Base-by-base conservation (phyloP, 2,329 filamentous ascomycete species). In the Arthrobotrys iridis region DNA sequence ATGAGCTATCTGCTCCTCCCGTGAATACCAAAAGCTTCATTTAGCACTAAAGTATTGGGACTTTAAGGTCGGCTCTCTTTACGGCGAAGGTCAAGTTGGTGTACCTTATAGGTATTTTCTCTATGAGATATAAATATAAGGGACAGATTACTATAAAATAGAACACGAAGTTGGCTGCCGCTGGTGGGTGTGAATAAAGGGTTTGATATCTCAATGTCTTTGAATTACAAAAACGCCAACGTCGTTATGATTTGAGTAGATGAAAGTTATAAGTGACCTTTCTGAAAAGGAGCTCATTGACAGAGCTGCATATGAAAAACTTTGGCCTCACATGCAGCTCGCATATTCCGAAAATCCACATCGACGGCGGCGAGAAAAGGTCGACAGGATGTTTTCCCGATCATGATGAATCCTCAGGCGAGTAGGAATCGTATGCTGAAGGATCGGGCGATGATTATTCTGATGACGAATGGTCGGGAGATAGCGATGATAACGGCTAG, bases 101-200 rank as follows among this genome's bases (percentile, higher is more conserved):
- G 10, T 60, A 30, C 57, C 35, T 1, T 45, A 3, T 10, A 45
- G 35, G 26, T 33, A 18, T 18, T 66, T 66, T 22, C n/a, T 8
- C 0, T 10, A 26, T 10, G 33, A 55, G 37, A 33, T 66, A 33
- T 26, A 20, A 11, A 28, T 15, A 0, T 43, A 18, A 11, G 40
- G 15, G 2, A 41, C 20, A 6, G 24, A 43, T 7, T 41, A 30
- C n/a, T 66, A 57, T 33, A n/a, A 22, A 20, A 24, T n/a, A 8
- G 24, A 22, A 3, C 13, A 22, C 13, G 35, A 33, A 13, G 4
- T 5, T n/a, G 62, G 46, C 1, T 55, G 46, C n/a, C 62, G 62
- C 13, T 66, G 62, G 62, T 66, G 62, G 62, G 62, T 66, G 62
- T 64, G n/a, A n/a, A n/a, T n/a, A n/a, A n/a, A n/a, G n/a, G n/a